A percentile compares a stretch with the other conserved stretches of the same genome.
Conservation (phyloP, 805 yeast species). For the Candida methanosorbosa region DNA sequence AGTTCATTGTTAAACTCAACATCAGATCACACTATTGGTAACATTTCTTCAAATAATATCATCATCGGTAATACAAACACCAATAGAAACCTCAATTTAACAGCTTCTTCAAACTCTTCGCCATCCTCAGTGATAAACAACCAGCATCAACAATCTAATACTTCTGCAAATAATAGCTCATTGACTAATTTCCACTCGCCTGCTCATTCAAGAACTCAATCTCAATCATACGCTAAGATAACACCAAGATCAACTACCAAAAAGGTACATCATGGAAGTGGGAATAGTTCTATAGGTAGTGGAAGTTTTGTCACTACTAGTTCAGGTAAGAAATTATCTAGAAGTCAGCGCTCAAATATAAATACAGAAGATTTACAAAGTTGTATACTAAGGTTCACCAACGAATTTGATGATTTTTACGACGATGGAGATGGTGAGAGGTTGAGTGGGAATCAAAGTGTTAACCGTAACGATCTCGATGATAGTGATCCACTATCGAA, state of each 20-base stretch:
- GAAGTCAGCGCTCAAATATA: slow-evolving; percentile 18
- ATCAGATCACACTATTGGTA: not conserved
- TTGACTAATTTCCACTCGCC: not conserved
- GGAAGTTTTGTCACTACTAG: slow-evolving; percentile 6
- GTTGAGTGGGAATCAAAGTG: no score
- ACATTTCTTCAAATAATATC: not conserved
- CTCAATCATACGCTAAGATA: not conserved
- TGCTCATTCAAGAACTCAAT: not conserved
- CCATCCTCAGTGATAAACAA: not conserved
- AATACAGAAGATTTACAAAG: slow-evolving; percentile 33
- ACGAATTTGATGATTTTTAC: slow-evolving; percentile 29
- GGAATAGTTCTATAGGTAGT: not conserved
- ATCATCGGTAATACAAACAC: not conserved
- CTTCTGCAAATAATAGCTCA: not conserved
- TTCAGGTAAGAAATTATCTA: slow-evolving; percentile 6
- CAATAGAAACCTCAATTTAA: no score
- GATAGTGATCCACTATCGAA: no score
- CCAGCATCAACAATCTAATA: no score
- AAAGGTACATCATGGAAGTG: not conserved
- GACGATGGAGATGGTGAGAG: not conserved
- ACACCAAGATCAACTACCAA: slow-evolving; percentile 8
- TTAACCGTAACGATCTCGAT: no score
- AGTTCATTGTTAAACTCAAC: slow-evolving; percentile 10
- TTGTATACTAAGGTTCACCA: slow-evolving; percentile 29
- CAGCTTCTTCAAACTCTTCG: no score